Conservation (phyloP, 208 protist genomes). For the Angomonas ambiguus region DNA sequence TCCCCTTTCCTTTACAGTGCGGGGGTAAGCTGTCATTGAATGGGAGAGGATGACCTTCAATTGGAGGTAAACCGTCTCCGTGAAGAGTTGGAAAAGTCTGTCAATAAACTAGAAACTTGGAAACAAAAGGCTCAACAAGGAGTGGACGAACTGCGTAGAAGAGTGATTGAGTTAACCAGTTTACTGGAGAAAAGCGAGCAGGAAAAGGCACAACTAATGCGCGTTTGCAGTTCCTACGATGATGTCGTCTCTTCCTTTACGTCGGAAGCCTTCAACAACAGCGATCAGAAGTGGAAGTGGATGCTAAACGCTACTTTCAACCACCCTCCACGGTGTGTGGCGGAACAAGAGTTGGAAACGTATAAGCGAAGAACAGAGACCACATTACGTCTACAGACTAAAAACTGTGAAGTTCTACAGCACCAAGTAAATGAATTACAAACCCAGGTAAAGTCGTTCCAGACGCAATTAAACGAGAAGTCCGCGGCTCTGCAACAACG, state of each 20-base stretch:
- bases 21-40: neutral
- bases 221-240: conserved; percentile 1
- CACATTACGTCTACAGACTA: conserved; percentile 44
- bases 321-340: too few relatives aligned
- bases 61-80: conserved; percentile 26
- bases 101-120: conserved; percentile 65
- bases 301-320: too few relatives aligned
- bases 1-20: too few relatives aligned
- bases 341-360: conserved; percentile 1
- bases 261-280: neutral
- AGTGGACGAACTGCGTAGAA: conserved; percentile 65
- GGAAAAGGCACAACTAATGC: neutral
- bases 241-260: neutral
- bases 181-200: conserved; percentile 24
- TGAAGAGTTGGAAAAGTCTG: conserved; percentile 41
- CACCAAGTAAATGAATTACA: conserved; percentile 35
- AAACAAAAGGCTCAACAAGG: conserved; percentile 71
- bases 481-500: conserved; percentile 22
- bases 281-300: too few relatives aligned
- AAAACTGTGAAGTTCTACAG: conserved; percentile 50
- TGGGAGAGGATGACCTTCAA: neutral
- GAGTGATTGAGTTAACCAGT: conserved; percentile 46
- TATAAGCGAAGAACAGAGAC: conserved; percentile 5
- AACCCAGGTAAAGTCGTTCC: neutral
- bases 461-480: neutral